Conservation (phyloP, 1,284 basidiomycete species). For the Trichosporon ovoides region DNA sequence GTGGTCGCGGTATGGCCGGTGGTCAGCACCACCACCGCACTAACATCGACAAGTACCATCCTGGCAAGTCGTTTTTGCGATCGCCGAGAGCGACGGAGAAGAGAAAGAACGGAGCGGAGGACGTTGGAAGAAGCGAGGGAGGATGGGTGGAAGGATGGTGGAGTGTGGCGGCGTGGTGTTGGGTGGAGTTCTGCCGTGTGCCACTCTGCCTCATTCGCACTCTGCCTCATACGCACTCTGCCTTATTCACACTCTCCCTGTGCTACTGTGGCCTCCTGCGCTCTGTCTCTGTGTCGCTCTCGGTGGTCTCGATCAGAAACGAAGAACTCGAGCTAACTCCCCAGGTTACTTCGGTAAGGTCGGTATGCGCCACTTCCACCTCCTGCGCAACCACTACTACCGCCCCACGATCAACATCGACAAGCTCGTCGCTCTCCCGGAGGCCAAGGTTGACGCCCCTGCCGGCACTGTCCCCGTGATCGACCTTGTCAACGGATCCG, state of each 20-base stretch:
- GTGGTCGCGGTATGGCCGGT: constrained; percentile 99
- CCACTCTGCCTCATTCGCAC: too few relatives aligned
- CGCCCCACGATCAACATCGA: constrained; percentile 95
- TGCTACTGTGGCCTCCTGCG: too few relatives aligned
- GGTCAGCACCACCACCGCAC: constrained; percentile 97
- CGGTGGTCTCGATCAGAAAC: background rate
- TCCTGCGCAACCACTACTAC: constrained; percentile 86
- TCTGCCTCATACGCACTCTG: too few relatives aligned
- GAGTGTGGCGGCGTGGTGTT: background rate
- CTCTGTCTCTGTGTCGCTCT: background rate
- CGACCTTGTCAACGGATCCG: constrained; percentile 62
- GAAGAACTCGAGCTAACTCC: constrained; percentile 22
- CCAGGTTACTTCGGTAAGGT: constrained; percentile 70
- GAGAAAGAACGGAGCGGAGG: background rate
- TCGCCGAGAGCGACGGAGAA: too few relatives aligned
- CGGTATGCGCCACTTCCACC: constrained; percentile 98
- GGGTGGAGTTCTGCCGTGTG: background rate
- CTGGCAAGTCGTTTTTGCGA: constrained; percentile 22
- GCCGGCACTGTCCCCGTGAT: constrained; percentile 74
- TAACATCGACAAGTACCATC: constrained; percentile 50
- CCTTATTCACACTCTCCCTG: too few relatives aligned
- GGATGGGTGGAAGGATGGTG: background rate
- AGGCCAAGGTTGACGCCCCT: constrained; percentile 48
- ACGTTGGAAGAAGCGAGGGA: background rate
- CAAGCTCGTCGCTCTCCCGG: constrained; percentile 55